Evolutionary conservation across 2,329 filamentous ascomycete species (phyloP).

Genomic region (Fusarium sp.): DNA sequence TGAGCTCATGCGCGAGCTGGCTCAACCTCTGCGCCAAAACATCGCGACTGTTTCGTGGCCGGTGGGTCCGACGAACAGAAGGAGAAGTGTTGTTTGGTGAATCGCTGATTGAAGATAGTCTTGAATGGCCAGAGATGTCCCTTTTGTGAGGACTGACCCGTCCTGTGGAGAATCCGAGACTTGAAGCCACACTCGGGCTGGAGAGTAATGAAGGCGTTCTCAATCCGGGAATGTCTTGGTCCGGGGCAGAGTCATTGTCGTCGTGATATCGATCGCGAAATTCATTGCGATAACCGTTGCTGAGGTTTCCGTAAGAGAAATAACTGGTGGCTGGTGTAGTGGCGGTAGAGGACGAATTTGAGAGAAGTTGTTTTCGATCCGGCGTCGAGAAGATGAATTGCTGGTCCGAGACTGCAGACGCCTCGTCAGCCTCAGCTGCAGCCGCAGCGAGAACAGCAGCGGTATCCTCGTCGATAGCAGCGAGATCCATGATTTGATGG

Average conservation of each 20-base stretch:
- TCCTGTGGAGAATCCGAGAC: slow-evolving; percentile 45
- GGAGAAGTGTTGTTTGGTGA: slow-evolving; percentile 39
- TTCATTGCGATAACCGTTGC: slow-evolving; percentile 35
- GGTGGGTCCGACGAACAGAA: slow-evolving; percentile 27
- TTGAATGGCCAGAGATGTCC: slow-evolving; percentile 40
- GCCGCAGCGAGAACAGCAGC: slow-evolving; percentile 40
- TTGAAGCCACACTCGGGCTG: slow-evolving; percentile 48
- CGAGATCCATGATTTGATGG: slow-evolving; percentile 36
- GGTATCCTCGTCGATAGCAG: slow-evolving; percentile 41
- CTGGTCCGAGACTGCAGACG: slow-evolving; percentile 31
- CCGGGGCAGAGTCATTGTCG: slow-evolving; percentile 33
- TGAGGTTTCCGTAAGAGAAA: slow-evolving; percentile 29
- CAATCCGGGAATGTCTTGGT: slow-evolving; percentile 34
- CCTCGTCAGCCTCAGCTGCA: slow-evolving; percentile 36
- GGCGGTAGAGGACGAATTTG: slow-evolving; percentile 26
- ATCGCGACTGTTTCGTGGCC: slow-evolving; percentile 41
- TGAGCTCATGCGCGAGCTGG: slow-evolving; percentile 52
- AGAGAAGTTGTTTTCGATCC: slow-evolving; percentile 37
- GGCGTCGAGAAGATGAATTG: slow-evolving; percentile 41
- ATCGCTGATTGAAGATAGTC: slow-evolving; percentile 32
- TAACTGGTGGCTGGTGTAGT: slow-evolving; percentile 39
- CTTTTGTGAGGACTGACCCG: slow-evolving; percentile 46
- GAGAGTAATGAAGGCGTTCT: slow-evolving; percentile 45
- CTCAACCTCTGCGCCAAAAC: slow-evolving; percentile 55
- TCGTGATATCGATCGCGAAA: slow-evolving; percentile 41